phyloP scores from a whole-genome alignment of 768 basidiomycete genomes.

The Boletus insuetus region DNA sequence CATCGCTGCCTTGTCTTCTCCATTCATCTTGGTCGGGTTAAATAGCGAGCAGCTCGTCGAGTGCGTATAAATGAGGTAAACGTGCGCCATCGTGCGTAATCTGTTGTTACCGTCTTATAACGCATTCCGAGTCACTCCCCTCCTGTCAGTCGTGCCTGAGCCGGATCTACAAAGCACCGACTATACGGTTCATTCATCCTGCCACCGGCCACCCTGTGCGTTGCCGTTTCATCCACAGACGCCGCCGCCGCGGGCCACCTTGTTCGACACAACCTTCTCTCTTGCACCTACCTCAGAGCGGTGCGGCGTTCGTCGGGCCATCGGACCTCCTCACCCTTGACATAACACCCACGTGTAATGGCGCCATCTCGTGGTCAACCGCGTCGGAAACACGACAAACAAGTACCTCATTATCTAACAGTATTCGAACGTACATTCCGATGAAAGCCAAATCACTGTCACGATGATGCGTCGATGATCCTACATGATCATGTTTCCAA shows the following conservation, averaged over 20 bases:
- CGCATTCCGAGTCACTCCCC: background rate
- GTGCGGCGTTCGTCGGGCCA: background rate
- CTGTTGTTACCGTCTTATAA: background rate
- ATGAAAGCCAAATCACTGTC: too few relatives aligned
- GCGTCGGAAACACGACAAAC: background rate
- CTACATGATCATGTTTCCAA: too few relatives aligned
- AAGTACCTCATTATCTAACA: background rate
- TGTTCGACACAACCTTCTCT: too few relatives aligned
- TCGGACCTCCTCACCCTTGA: too few relatives aligned
- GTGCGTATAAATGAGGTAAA: conserved; percentile 7
- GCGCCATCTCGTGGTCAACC: background rate
- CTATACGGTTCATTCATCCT: background rate
- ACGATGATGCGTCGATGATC: too few relatives aligned
- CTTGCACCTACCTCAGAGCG: too few relatives aligned
- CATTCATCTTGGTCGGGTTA: conserved; percentile 2
- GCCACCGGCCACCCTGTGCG: background rate
- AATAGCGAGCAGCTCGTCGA: conserved; percentile 3
- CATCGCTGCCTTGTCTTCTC: conserved; percentile 8
- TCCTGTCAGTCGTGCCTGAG: conserved; percentile 4
- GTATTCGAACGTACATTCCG: background rate
- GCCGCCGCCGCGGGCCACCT: too few relatives aligned
- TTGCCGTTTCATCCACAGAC: too few relatives aligned
- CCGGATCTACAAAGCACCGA: background rate
- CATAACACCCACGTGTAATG: background rate
- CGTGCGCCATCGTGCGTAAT: conserved; percentile 15